A percentile compares a stretch with the other conserved stretches of the same genome.
phyloP scores from a whole-genome alignment of 768 basidiomycete species.

The Hirschioporus abietinus region DNA sequence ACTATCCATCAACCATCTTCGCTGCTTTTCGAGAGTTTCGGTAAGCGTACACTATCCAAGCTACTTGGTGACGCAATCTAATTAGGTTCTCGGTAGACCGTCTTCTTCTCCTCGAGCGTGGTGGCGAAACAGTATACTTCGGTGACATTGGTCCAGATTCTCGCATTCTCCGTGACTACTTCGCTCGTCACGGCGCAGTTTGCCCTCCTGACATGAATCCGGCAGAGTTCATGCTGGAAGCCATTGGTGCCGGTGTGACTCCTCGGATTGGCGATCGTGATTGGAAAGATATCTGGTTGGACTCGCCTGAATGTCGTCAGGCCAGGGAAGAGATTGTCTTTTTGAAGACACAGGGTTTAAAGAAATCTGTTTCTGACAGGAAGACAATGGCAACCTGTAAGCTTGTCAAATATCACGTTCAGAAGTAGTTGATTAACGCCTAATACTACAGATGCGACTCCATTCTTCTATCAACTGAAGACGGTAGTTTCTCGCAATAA shows the following conservation, averaged over 20 bases:
- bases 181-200: constrained; percentile 63
- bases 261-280: constrained; percentile 71
- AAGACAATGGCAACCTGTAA: constrained; percentile 43
- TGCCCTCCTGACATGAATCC: constrained; percentile 80
- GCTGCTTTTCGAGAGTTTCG: constrained; percentile 83
- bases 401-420: constrained; percentile 12
- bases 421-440: neutral
- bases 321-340: constrained; percentile 38
- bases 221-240: constrained; percentile 74
- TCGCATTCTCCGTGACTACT: constrained; percentile 64
- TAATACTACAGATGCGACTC: constrained; percentile 54
- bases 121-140: constrained; percentile 92
- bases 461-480: constrained; percentile 69
- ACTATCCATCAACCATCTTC: constrained; percentile 89
- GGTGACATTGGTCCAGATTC: constrained; percentile 82
- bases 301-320: constrained; percentile 52
- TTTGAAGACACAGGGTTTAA: constrained; percentile 44
- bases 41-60: constrained; percentile 24
- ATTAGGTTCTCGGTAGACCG: constrained; percentile 18
- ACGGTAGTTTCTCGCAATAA: constrained; percentile 64
- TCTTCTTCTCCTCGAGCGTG: constrained; percentile 50
- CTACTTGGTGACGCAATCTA: neutral
- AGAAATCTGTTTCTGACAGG: constrained; percentile 35
- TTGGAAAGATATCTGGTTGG: constrained; percentile 83
- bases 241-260: constrained; percentile 80